Evolutionary conservation across 805 yeast species (phyloP), one percentile per base, ranked within the genome.

Genomic region (Candida xiaguanensis): DNA sequence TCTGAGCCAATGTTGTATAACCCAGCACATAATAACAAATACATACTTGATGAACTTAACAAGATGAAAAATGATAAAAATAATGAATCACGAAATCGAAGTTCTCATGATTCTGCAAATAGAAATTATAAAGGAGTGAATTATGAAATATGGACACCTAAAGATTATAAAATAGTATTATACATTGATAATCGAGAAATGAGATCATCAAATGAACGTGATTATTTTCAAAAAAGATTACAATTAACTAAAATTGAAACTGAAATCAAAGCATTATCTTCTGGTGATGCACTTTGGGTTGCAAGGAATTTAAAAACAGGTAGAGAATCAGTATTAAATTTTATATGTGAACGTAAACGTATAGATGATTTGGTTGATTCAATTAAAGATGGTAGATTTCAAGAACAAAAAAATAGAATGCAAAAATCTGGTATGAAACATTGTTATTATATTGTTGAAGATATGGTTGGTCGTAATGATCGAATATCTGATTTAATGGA

Each of bases 251-350:
- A 80, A 0, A 65, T 84, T 1, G 57, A 62, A 3, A 66, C 76
- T 36, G 81, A 76, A 15, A 75, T 73, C 1, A 58, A 76, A 34
- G 66, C 85, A 1, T 65, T 93, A 20, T 64, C 93, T 0, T 77
- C 90, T 2, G 98, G 99, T 5, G 99, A 93, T 63, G 82, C 83
- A 1, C 46, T 84, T 8, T 93, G 98, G 99, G 70, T 89, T 2
- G 99, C 96, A 0, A 72, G 74, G 40, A 75, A 88, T 51, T 74
- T 65, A 38, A 49, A 43, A 0, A 74, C 85, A 0, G 71, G 74
- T 1, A 72, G 74, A 38, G 81, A 81, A 39, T 87, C 81, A 4
- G 82, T 86, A 1, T 61, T 93, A 13, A 85, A 91, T 55, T 81
- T 78, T 45, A 83, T 93, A n/a, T 74, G 91, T 33, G 99, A 93